A percentile compares a stretch with the other conserved stretches of the same genome.
Evolutionary conservation across 208 protist species (phyloP).

Genomic region (Trypanosoma cruzi): DNA sequence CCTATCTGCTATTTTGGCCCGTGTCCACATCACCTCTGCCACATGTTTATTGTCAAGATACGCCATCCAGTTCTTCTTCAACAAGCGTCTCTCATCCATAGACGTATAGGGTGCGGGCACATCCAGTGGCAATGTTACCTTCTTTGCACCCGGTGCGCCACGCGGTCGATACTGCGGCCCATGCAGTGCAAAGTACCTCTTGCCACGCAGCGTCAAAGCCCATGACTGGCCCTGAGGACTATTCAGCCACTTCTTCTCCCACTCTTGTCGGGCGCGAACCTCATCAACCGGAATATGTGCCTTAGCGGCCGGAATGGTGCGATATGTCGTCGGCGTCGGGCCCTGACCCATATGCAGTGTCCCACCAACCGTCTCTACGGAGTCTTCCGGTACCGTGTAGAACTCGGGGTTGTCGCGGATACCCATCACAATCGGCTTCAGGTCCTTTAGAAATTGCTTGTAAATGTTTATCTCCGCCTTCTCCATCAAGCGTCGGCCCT

Average conservation of each 20-base stretch:
- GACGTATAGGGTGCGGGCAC: constrained; percentile 84
- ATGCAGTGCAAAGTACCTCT: constrained; percentile 83
- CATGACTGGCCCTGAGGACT: constrained; percentile 62
- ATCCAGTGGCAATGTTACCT: constrained; percentile 62
- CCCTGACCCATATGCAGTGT: constrained; percentile 39
- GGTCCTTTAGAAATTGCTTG: constrained; percentile 89
- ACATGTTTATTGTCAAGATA: constrained; percentile 94
- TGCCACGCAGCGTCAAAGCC: constrained; percentile 74
- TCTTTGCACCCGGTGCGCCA: constrained; percentile 86
- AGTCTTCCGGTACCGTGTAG: constrained; percentile 82
- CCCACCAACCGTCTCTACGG: constrained; percentile 72
- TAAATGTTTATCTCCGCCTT: constrained; percentile 89
- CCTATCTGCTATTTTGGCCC: constrained; percentile 73
- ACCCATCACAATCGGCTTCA: constrained; percentile 89
- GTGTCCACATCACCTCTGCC: constrained; percentile 88
- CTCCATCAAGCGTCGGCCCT: constrained; percentile 82
- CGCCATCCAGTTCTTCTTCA: constrained; percentile 89
- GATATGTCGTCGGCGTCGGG: constrained; percentile 28
- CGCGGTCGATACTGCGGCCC: constrained; percentile 66
- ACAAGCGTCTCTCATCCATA: constrained; percentile 88
- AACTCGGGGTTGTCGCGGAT: constrained; percentile 94
- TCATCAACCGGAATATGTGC: constrained; percentile 72
- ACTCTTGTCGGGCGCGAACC: constrained; percentile 58
- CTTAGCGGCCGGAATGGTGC: constrained; percentile 87
- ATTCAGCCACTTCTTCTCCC: constrained; percentile 76